Evolutionary conservation across 1,284 basidiomycete genomes (phyloP).

Genomic region (Irpex rosettiformis): DNA sequence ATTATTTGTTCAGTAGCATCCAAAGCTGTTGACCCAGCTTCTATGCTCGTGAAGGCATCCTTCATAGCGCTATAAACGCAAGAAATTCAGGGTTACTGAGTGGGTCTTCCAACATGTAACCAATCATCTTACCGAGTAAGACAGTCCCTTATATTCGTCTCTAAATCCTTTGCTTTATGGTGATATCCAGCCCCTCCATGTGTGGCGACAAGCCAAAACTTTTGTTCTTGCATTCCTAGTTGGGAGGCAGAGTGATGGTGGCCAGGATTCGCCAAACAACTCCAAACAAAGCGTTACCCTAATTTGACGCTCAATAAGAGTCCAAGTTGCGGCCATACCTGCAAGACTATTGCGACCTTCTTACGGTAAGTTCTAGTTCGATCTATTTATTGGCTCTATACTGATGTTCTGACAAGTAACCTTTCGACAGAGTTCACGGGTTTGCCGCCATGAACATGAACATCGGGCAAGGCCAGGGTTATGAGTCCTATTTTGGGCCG

Average conservation of each 20-base stretch:
- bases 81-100: too few species aligned
- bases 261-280: neutral
- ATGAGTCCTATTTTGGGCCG: conserved; percentile 33
- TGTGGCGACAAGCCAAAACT: conserved; percentile 40
- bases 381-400: too few species aligned
- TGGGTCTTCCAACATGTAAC: too few species aligned
- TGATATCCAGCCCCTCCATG: conserved; percentile 71
- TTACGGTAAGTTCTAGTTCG: too few species aligned
- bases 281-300: neutral
- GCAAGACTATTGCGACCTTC: too few species aligned
- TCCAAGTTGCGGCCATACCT: too few species aligned
- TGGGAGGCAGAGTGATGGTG: neutral
- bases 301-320: too few species aligned
- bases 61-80: conserved; percentile 10
- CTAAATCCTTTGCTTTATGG: conserved; percentile 30
- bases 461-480: conserved; percentile 24
- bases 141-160: conserved; percentile 39
- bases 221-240: neutral
- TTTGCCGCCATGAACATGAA: conserved; percentile 14
- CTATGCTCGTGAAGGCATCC: conserved; percentile 28
- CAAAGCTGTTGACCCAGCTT: conserved; percentile 28
- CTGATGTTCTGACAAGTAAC: too few species aligned
- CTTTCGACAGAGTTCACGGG: neutral
- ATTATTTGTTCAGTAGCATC: conserved; percentile 52
- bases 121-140: conserved; percentile 2